These are phyloP conservation scores for Trichosporon sp. DNA, from an alignment of 1,284 basidiomycete genomes.

Conservation along the genomic window DNA sequence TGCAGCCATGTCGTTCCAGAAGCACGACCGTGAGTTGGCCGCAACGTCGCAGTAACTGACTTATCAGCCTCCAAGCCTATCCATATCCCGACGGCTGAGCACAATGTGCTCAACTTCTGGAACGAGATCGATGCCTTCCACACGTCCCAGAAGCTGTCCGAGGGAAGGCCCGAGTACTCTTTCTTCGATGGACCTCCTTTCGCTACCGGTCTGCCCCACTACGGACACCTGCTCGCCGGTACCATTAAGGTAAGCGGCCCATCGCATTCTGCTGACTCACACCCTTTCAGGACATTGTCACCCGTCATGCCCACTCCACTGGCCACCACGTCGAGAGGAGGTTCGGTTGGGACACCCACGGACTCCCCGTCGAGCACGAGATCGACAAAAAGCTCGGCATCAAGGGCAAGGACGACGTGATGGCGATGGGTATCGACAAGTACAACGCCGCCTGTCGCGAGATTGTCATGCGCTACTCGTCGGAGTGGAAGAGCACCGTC, in stretches of 20 bases:
- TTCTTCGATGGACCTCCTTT: constrained; percentile 99
- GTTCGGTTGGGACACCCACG: constrained; percentile 99
- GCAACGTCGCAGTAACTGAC: constrained; percentile 5
- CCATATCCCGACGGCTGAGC: constrained; percentile 87
- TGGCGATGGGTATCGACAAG: constrained; percentile 92
- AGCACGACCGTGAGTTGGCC: constrained; percentile 63
- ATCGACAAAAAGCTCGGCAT: constrained; percentile 97
- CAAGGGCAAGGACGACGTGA: constrained; percentile 87
- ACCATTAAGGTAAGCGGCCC: constrained; percentile 77
- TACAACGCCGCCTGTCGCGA: constrained; percentile 96
- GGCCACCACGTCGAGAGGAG: constrained; percentile 91
- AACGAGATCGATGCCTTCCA: constrained; percentile 95
- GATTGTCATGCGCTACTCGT: constrained; percentile 96
- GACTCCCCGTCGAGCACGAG: constrained; percentile 97
- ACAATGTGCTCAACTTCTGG: constrained; percentile 90
- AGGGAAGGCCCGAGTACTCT: constrained; percentile 79
- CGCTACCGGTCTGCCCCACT: constrained; percentile 94
- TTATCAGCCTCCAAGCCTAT: constrained; percentile 55
- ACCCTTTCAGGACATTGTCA: constrained; percentile 77
- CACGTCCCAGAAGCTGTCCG: constrained; percentile 85
- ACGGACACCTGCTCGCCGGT: constrained; percentile 74
- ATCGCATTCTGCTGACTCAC: background rate
- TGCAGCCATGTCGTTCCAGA: constrained; percentile 60
- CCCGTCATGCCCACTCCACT: constrained; percentile 87
- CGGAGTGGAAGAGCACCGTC: constrained; percentile 90